phyloP scores from a whole-genome alignment of 1,284 basidiomycete genomes.

The Apiotrichum gracile region DNA sequence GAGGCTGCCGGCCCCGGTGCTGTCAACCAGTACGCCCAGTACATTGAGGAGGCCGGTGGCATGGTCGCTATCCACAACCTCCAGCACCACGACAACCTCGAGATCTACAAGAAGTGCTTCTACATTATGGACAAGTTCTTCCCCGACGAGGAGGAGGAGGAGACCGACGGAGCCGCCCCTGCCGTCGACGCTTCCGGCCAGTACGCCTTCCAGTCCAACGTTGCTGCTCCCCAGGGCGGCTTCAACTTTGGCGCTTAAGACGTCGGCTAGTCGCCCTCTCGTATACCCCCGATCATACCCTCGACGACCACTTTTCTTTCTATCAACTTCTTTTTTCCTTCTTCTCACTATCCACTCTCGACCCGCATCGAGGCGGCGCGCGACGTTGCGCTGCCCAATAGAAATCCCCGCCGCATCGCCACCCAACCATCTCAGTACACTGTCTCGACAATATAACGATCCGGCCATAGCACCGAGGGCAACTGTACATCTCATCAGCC shows the following conservation, averaged over 20 bases:
- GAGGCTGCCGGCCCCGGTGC: constrained; percentile 73
- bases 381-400: constrained; percentile 6
- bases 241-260: constrained; percentile 66
- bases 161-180: constrained; percentile 64
- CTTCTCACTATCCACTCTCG: not conserved
- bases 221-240: constrained; percentile 82
- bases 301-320: not conserved
- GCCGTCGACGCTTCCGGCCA: constrained; percentile 80
- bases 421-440: constrained; percentile 5
- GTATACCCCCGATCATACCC: not conserved
- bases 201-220: constrained; percentile 66
- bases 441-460: constrained; percentile 13
- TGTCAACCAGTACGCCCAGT: constrained; percentile 88
- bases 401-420: constrained; percentile 10
- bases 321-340: not conserved
- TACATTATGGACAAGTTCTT: constrained; percentile 86
- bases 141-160: constrained; percentile 52
- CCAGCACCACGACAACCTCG: constrained; percentile 98
- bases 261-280: not conserved
- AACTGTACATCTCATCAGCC: constrained; percentile 12
- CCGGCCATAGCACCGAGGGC: constrained; percentile 15
- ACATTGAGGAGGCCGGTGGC: constrained; percentile 95
- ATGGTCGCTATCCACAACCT: constrained; percentile 99
- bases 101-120: constrained; percentile 99
- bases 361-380: constrained; percentile 5